Base-by-base conservation (phyloP, 768 basidiomycete genomes). In the Rhodotorula taiwanensis region DNA sequence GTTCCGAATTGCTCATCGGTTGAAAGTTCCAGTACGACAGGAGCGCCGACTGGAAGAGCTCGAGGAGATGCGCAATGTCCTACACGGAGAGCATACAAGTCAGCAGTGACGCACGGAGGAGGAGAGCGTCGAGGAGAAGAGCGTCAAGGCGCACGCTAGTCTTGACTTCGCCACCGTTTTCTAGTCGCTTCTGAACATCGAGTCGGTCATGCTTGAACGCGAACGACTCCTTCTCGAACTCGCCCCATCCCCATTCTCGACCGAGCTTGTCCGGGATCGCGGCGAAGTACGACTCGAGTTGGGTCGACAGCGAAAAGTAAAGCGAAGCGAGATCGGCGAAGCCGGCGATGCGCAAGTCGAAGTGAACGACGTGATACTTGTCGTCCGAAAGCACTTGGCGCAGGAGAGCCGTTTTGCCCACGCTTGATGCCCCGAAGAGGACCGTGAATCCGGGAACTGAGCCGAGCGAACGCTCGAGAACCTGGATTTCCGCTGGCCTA, bases 351-450 rank as follows among this genome's bases (percentile, higher is more conserved):
- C 36, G 53, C 20, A 54, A 28, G 41, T 41, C 36, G 14, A 53
- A 52, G 51, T 52, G 20, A n/a, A 52, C 31, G 57, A 89, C 86
- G 76, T 88, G 86, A 72, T 86, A 90, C 53, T 78, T 78, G 15
- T 83, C 80, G 25, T 79, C 78, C 16, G 83, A 83, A 30, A 91
- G 82, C 31, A 89, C 83, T 75, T 90, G 86, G 49, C 88, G 81
- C 18, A 90, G 79, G 13, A 91, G 80, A 0, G 86, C 83, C 9
- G 89, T 91, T 84, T 90, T 90, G 63, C 89, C 88, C 3, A 86
- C 86, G 14, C 85, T 84, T 64, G 34, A 55, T 1, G 67, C 51
- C 14, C 58, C 62, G 45, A 67, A 64, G 23, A 63, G 64, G 20
- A 59, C 55, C 3, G 59, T 60, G 21, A 66, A 63, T 2, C 34